Percentiles rank a stretch among this genome's conserved stretches.
phyloP scores from a whole-genome alignment of 148 eudicot species.

The Fagopyrum tataricum region DNA sequence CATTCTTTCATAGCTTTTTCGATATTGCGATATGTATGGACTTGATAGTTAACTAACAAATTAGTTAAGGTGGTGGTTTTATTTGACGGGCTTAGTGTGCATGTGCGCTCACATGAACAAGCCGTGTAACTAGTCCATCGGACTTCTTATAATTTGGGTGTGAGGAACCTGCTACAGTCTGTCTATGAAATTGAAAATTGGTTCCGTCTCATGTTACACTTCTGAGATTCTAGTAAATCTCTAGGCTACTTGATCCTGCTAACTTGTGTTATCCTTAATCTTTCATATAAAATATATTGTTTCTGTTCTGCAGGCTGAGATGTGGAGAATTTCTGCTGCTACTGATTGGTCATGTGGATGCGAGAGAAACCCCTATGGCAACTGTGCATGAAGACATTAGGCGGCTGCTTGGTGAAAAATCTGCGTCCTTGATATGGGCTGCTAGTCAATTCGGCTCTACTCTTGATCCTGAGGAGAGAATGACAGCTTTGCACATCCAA shows the following conservation, averaged over 20 bases:
- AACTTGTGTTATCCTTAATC: background rate
- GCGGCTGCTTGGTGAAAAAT: conserved; percentile 79
- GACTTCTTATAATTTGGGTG: no score
- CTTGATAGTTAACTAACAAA: no score
- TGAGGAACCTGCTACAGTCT: no score
- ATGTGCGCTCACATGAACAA: no score
- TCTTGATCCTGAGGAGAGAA: conserved; percentile 83
- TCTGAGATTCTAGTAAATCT: background rate
- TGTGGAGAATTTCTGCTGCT: conserved; percentile 90
- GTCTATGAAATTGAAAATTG: background rate
- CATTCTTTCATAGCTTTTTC: no score
- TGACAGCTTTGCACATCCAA: conserved; percentile 82
- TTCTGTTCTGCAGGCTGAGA: conserved; percentile 46
- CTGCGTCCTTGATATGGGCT: conserved; percentile 95
- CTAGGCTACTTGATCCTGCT: background rate
- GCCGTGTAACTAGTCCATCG: no score
- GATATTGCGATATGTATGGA: no score
- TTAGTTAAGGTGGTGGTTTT: no score
- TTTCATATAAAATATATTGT: background rate
- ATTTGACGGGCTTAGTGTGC: no score
- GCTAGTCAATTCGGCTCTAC: conserved; percentile 95
- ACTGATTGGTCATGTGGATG: conserved; percentile 87
- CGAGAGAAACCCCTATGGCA: conserved; percentile 69
- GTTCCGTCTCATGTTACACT: background rate
- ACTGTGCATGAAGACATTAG: conserved; percentile 65